Evolutionary conservation across 768 basidiomycete species (phyloP).

Genomic region (Panaeolus papilionaceus): DNA sequence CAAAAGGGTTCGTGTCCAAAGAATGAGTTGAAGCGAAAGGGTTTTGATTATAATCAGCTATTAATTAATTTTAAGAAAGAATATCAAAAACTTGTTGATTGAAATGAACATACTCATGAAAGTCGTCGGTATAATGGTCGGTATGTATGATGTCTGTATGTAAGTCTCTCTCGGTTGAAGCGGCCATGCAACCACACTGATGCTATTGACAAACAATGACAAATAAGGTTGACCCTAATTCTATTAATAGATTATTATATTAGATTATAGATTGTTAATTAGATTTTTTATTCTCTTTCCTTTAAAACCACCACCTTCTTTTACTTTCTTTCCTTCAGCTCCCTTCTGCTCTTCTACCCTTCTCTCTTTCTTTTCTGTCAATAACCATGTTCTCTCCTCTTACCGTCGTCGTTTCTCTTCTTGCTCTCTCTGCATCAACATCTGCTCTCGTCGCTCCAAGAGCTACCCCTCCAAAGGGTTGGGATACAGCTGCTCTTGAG

Average conservation of each 20-base stretch:
- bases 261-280: neutral
- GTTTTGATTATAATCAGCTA: conserved; percentile 61
- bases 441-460: conserved; percentile 49
- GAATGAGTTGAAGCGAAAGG: conserved; percentile 88
- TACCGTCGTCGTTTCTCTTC: conserved; percentile 45
- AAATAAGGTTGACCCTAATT: conserved; percentile 17
- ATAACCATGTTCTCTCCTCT: conserved; percentile 46
- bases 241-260: neutral
- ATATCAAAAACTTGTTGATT: conserved; percentile 15
- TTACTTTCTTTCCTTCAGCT: conserved; percentile 32
- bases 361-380: conserved; percentile 28
- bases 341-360: conserved; percentile 28
- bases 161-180: neutral
- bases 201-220: conserved; percentile 22
- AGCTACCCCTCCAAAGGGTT: conserved; percentile 46
- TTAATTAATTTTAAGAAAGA: conserved; percentile 18
- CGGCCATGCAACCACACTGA: conserved; percentile 29
- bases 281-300: neutral
- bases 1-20: conserved; percentile 89
- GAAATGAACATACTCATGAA: conserved; percentile 41
- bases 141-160: neutral
- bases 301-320: conserved; percentile 36
- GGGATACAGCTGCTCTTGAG: conserved; percentile 54
- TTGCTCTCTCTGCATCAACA: conserved; percentile 49
- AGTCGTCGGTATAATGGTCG: conserved; percentile 7